Evolutionary conservation across 1,284 basidiomycete species (phyloP).

Genomic region (Malassezia sp.): DNA sequence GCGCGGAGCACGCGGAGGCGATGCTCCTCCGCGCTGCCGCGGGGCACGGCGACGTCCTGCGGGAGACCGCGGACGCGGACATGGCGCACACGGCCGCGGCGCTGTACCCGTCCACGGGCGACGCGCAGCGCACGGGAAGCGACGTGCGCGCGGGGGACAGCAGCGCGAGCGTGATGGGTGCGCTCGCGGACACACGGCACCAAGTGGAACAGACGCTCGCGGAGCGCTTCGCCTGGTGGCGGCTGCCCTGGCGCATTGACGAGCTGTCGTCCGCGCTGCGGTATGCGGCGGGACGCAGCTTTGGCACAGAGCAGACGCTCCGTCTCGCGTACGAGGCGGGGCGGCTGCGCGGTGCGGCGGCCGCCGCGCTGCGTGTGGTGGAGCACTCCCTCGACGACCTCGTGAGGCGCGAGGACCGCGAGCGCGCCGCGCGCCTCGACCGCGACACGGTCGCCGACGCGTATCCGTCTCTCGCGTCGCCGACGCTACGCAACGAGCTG

Average conservation of each 20-base stretch:
- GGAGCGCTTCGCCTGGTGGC: constrained; percentile 35
- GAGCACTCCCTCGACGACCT: constrained; percentile 18
- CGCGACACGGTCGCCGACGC: constrained; percentile 1
- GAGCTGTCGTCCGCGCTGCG: constrained; percentile 33
- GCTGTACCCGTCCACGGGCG: constrained; percentile 17
- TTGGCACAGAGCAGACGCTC: constrained; percentile 26
- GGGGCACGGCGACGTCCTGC: constrained; percentile 5
- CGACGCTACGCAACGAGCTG: constrained; percentile 23
- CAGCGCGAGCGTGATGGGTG: neutral
- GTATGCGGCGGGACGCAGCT: constrained; percentile 22
- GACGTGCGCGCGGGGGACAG: constrained; percentile 14
- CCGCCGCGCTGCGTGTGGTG: constrained; percentile 12
- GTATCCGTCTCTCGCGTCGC: constrained; percentile 13
- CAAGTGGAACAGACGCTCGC: constrained; percentile 24
- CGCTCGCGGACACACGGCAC: constrained; percentile 10
- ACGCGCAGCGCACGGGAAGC: constrained; percentile 17
- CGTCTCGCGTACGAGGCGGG: constrained; percentile 31
- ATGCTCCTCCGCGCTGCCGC: constrained; percentile 3
- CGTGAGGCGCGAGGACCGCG: constrained; percentile 3
- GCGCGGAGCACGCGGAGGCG: constrained; percentile 4
- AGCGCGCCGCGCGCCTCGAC: constrained; percentile 6
- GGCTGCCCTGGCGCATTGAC: constrained; percentile 34
- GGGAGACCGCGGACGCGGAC: constrained; percentile 14
- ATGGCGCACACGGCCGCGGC: constrained; percentile 13
- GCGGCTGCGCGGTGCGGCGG: constrained; percentile 20